Evolutionary conservation across 2,329 filamentous ascomycete genomes (phyloP), one percentile per base, ranked within the genome.

Genomic region (Cadophora gregata): DNA sequence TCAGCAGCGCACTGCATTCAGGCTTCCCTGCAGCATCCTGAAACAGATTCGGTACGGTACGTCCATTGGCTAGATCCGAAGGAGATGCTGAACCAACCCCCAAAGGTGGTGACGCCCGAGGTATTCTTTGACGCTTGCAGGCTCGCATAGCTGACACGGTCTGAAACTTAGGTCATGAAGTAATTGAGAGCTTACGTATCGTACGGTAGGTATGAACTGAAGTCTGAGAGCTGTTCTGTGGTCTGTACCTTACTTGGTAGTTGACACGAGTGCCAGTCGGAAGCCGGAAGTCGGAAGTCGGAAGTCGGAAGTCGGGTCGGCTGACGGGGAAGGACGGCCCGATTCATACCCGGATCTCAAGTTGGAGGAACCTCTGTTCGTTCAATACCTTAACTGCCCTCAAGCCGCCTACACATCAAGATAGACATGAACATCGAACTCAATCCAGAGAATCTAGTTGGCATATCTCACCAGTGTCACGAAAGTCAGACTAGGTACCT

Each of bases 31-130:
- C 42, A 47, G 42, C 24, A 51, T 1, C 25, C 48, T 51, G 48
- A 51, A 51, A 51, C 48, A 3, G 10, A 19, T 19, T 51, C 48
- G 48, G 48, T 25, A 51, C 48, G 48, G 48, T 51, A 51, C 48
- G 48, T 25, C 29, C 25, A 51, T 51, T 25, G 14, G 12, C 48
- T 51, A 51, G 48, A 14, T 25, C 48, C 24, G 12, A 27, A 51
- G 3, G 24, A 27, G 48, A 25, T 25, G 24, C 24, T 50, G 24
- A 50, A 50, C 47, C 47, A 50, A 50, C 38, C 38, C 38, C 38
- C 14, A 12, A 16, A 42, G 5, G 38, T 42, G 14, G 38, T 16
- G 38, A 19, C 10, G 47, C 4, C 47, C 10, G 21, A 50, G 21
- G 21, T 5, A 51, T 16, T 51, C 48, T 27, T 29, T 51, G 48